Conservation (phyloP, 2,329 filamentous ascomycete genomes). For the Fusarium graminum region DNA sequence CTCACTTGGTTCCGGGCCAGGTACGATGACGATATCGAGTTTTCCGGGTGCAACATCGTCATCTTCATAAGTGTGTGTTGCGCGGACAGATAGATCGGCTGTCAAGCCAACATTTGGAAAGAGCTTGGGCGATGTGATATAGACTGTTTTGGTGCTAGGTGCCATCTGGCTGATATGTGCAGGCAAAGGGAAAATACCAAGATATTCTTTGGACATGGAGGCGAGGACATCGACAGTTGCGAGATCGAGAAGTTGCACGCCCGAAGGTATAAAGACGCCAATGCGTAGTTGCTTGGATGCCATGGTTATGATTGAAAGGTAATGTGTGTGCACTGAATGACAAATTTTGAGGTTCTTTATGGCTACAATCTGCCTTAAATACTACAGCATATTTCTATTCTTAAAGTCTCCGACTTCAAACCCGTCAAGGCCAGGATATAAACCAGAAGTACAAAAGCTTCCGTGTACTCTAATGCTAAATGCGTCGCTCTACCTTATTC, state of each 20-base stretch:
- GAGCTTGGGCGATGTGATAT: slow-evolving; percentile 58
- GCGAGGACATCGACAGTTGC: slow-evolving; percentile 65
- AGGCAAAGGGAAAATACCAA: slow-evolving; percentile 54
- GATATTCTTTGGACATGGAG: slow-evolving; percentile 61
- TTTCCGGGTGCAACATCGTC: slow-evolving; percentile 63
- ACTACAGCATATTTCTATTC: not conserved
- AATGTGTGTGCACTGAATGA: not conserved
- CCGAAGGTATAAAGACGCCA: slow-evolving; percentile 64
- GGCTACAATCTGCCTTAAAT: slow-evolving; percentile 10
- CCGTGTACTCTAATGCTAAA: slow-evolving; percentile 25
- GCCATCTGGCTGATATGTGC: slow-evolving; percentile 56
- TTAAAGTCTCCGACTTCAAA: not conserved
- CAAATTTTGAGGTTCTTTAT: not conserved
- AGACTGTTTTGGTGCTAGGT: slow-evolving; percentile 59
- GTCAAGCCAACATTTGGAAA: slow-evolving; percentile 59
- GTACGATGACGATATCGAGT: slow-evolving; percentile 65
- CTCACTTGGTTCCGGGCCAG: slow-evolving; percentile 61
- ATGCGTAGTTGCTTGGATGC: slow-evolving; percentile 54
- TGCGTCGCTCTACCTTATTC: slow-evolving; percentile 16
- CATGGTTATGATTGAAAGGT: slow-evolving; percentile 27
- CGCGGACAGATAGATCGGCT: slow-evolving; percentile 54
- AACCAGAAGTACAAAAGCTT: not conserved
- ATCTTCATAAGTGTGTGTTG: slow-evolving; percentile 61
- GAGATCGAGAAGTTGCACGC: slow-evolving; percentile 63
- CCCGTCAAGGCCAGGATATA: slow-evolving; percentile 23